Base-by-base conservation (phyloP, 2,329 filamentous ascomycete species). In the Sporothrix globosa region DNA sequence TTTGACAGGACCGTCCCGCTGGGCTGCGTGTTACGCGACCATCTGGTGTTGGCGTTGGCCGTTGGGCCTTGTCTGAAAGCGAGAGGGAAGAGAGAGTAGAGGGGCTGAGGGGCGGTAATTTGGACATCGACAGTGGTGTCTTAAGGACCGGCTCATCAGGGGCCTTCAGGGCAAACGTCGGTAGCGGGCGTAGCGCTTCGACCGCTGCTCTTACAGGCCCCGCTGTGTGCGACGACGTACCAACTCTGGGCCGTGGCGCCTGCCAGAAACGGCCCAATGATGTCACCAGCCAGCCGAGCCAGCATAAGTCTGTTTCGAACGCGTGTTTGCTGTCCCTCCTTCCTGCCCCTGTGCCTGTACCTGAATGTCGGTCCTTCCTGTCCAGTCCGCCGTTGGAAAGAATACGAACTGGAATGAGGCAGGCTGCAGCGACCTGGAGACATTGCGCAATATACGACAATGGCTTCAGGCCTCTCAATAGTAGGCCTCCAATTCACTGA, bases 1-100 rank as follows among this genome's bases (percentile, higher is more conserved):
- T 69, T 69, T 54, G 67, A 69, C 67, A 60, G 54, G 67, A 50
- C 53, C 41, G 52, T 69, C 67, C 67, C 67, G 67, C 52, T 9
- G 24, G 46, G 27, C 30, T 50, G 63, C 30, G 46, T 39, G 46
- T 17, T 27, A 66, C 34, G 46, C 46, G 63, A 66, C 63, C 24
- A 44, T 65, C 24, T 44, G 39, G 17, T 58, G 27, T 17, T 19
- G n/a, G 61, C 17, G 53, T 34, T 56, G 24, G 52, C 17, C 10
- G 4, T 53, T 34, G 34, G n/a, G n/a, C 11, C 27, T n/a, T 9
- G 27, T 30, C 27, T 34, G 34, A 34, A 30, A 34, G 7, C 2
- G 34, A 6, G 34, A 9, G 7, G 34, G 34, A 6, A 34, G 34
- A 34, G 34, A 11, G 17, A 34, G 9, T 5, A 41, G 34, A 14